Conservation (phyloP, 768 basidiomycete species). For the Tylopilus rubrobrunneus region DNA sequence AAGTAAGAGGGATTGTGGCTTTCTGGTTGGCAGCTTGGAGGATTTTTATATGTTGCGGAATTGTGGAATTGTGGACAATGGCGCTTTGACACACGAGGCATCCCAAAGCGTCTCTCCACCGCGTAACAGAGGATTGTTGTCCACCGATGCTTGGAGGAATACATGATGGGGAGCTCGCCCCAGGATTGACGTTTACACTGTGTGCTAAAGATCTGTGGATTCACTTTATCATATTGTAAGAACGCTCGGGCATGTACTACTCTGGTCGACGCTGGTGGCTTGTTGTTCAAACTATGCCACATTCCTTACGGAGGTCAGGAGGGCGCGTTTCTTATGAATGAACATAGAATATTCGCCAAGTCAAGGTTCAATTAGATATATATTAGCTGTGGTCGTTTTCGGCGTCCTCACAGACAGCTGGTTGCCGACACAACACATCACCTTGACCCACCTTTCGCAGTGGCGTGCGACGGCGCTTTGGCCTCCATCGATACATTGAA, state of each 20-base stretch:
- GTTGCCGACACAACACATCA: background rate
- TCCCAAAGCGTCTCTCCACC: conserved; percentile 10
- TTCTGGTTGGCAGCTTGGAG: background rate
- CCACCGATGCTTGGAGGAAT: conserved; percentile 5
- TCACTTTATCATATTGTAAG: background rate
- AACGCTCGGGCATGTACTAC: background rate
- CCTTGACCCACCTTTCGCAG: background rate
- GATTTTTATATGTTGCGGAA: conserved; percentile 17
- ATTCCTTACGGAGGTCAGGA: background rate
- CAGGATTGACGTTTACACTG: background rate
- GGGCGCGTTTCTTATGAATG: background rate
- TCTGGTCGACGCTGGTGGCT: background rate
- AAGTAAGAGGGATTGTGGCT: background rate
- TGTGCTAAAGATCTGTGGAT: background rate
- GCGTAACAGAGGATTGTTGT: conserved; percentile 12
- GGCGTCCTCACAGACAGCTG: background rate
- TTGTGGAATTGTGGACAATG: conserved; percentile 25
- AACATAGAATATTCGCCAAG: background rate
- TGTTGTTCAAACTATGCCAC: background rate
- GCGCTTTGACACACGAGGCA: conserved; percentile 22
- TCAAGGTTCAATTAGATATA: background rate
- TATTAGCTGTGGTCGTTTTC: background rate
- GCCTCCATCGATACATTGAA: background rate
- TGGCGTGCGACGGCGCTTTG: background rate
- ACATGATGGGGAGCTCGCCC: background rate